These are phyloP conservation scores for Scorias spongiosa DNA, from an alignment of 2,329 filamentous ascomycete genomes.

Conservation along the genomic window DNA sequence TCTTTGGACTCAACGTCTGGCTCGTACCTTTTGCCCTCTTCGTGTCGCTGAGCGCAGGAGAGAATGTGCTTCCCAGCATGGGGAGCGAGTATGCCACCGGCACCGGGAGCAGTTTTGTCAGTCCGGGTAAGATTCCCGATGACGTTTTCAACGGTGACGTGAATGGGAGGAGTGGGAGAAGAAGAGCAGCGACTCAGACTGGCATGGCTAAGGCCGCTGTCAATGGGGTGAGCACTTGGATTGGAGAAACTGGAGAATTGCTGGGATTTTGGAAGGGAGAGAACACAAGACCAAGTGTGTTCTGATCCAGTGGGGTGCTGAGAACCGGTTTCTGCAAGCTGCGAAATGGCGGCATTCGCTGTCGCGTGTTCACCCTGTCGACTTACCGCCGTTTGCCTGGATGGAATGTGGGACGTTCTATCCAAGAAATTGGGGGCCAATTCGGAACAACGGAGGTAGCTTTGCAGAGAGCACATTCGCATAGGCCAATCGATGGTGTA, in stretches of 20 bases:
- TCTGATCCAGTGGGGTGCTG: not conserved
- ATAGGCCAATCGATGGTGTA: no score
- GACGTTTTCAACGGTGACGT: slow-evolving; percentile 31
- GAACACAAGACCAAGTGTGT: slow-evolving; percentile 29
- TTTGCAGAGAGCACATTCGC: no score
- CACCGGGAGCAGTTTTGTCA: slow-evolving; percentile 35
- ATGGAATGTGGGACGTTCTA: no score
- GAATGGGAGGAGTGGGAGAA: slow-evolving; percentile 25
- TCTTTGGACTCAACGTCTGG: slow-evolving; percentile 95
- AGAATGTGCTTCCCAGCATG: slow-evolving; percentile 90
- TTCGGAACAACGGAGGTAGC: no score
- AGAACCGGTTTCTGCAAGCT: no score
- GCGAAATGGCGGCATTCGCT: no score
- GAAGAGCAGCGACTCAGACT: slow-evolving; percentile 35
- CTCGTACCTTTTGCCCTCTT: slow-evolving; percentile 90
- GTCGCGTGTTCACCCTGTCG: no score
- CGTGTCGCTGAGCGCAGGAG: slow-evolving; percentile 81
- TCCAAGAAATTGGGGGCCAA: no score
- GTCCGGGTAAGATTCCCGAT: slow-evolving; percentile 23
- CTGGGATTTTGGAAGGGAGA: slow-evolving; percentile 49
- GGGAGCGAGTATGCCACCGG: slow-evolving; percentile 58
- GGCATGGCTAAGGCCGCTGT: slow-evolving; percentile 45
- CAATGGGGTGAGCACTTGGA: slow-evolving; percentile 47
- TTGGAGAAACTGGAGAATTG: slow-evolving; percentile 43
- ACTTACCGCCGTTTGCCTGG: no score